Evolutionary conservation across 2,329 filamentous ascomycete species (phyloP), one percentile per base, ranked within the genome.

Genomic region (Alternaria novae-zelandiae): DNA sequence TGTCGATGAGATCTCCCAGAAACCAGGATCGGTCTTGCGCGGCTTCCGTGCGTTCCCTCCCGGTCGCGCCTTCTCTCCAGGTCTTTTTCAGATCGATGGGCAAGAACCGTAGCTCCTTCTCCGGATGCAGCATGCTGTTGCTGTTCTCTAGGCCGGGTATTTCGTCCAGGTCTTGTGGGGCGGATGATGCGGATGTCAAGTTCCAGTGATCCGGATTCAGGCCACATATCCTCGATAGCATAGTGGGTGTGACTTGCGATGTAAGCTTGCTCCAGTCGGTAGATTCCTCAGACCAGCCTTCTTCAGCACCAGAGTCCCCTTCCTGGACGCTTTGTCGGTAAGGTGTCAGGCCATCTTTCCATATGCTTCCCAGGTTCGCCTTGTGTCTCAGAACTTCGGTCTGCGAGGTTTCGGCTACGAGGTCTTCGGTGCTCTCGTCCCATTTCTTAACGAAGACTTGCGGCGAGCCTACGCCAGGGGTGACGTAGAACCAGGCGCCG

Each of bases 11-110:
- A 43, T 88, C 82, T 0, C 82, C 82, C 25, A 90, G 77, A 20
- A 86, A 86, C 88, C 88, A 90, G 3, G 86, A 87, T 26, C 86
- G 83, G 74, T 90, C 88, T 70, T 86, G 83, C 6, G 88, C 88
- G 30, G 85, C 87, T 66, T 89, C 85, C 11, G 88, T 90, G 28
- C 88, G 82, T 71, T 89, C 87, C 7, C 87, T 81, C 1, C 88
- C 88, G 9, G 88, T 86, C 10, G 88, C 88, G 1, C 86, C 87
- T 25, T 84, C 81, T 25, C 86, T 82, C 88, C 88, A 90, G 3
- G 88, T 90, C 69, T 83, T 83, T 74, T 87, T 88, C 45, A 90
- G 77, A 64, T 90, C 84, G 57, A 90, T 81, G 0, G 86, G 86
- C 5, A 90, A 74, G 63, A 90, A 86, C 1, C 78, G 77, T 15